Evolutionary conservation across 2,329 filamentous ascomycete species (phyloP).

Genomic region (Fusarium algeriense): DNA sequence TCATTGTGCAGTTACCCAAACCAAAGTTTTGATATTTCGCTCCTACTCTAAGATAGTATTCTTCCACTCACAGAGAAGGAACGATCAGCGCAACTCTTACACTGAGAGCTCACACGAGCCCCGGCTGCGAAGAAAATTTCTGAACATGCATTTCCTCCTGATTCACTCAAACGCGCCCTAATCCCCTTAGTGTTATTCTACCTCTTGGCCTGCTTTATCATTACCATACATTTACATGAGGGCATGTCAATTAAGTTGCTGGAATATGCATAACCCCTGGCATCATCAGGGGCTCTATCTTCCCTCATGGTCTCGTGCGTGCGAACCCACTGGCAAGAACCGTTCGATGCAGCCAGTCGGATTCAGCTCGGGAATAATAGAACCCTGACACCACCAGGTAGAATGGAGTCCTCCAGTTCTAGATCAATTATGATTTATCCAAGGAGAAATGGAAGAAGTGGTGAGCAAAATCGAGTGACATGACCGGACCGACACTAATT

Average conservation of each 20-base stretch:
- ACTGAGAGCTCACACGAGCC: background rate
- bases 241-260: conserved; percentile 27
- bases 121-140: background rate
- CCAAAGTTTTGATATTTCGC: background rate
- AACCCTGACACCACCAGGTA: conserved; percentile 28
- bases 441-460: conserved; percentile 24
- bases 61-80: background rate
- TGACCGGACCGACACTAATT: conserved; percentile 20
- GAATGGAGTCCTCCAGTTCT: conserved; percentile 31
- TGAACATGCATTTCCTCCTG: background rate
- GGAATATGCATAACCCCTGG: conserved; percentile 33
- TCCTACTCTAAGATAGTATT: conserved; percentile 1
- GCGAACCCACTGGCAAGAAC: conserved; percentile 31
- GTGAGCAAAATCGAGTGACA: conserved; percentile 13
- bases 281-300: conserved; percentile 20
- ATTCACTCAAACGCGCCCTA: conserved; percentile 1
- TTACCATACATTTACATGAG: conserved; percentile 35
- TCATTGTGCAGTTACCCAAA: background rate
- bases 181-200: conserved; percentile 6
- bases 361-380: conserved; percentile 38
- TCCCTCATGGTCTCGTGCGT: conserved; percentile 28
- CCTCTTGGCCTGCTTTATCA: conserved; percentile 26
- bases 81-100: background rate
- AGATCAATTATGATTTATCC: conserved; percentile 1
- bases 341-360: conserved; percentile 26